These are phyloP conservation scores for Areca catechu DNA, from an alignment of 176 grass and related monocot species.

Conservation along the genomic window DNA sequence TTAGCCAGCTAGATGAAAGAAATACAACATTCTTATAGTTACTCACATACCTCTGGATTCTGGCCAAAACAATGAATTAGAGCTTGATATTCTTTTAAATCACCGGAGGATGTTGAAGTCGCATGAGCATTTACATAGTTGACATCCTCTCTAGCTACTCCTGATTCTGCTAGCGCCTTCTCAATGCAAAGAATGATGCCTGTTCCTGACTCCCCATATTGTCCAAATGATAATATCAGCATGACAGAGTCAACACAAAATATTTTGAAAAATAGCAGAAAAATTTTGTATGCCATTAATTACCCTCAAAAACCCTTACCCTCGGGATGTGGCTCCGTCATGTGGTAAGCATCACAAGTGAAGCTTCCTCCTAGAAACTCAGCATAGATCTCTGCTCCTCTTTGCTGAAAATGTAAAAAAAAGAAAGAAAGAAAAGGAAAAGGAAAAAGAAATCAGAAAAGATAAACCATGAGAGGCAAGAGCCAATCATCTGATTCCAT, in stretches of 20 bases:
- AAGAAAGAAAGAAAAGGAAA: too few relatives aligned
- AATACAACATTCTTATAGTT: slow-evolving; percentile 9
- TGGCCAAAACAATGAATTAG: slow-evolving; percentile 76
- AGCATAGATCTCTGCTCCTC: slow-evolving; percentile 89
- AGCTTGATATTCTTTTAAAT: slow-evolving; percentile 94
- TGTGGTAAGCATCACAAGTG: slow-evolving; percentile 96
- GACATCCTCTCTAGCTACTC: slow-evolving; percentile 69
- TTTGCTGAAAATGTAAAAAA: slow-evolving; percentile 38
- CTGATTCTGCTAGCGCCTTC: slow-evolving; percentile 78
- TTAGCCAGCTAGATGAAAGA: slow-evolving; percentile 14
- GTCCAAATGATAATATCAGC: slow-evolving; percentile 1
- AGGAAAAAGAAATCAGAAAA: neutral
- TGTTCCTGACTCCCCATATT: slow-evolving; percentile 43
- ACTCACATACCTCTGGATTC: slow-evolving; percentile 59
- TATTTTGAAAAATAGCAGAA: neutral
- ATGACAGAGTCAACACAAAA: too few relatives aligned
- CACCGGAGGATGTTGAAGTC: slow-evolving; percentile 79
- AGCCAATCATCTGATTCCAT: neutral
- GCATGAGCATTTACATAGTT: slow-evolving; percentile 99
- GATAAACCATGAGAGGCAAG: neutral
- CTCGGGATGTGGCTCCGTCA: slow-evolving; percentile 97
- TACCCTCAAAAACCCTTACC: slow-evolving; percentile 35
- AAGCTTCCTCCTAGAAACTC: slow-evolving; percentile 99
- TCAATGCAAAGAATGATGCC: slow-evolving; percentile 93
- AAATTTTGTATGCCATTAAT: neutral